Base-by-base conservation (phyloP, 2,329 filamentous ascomycete species). In the Fusarium sacchari region DNA sequence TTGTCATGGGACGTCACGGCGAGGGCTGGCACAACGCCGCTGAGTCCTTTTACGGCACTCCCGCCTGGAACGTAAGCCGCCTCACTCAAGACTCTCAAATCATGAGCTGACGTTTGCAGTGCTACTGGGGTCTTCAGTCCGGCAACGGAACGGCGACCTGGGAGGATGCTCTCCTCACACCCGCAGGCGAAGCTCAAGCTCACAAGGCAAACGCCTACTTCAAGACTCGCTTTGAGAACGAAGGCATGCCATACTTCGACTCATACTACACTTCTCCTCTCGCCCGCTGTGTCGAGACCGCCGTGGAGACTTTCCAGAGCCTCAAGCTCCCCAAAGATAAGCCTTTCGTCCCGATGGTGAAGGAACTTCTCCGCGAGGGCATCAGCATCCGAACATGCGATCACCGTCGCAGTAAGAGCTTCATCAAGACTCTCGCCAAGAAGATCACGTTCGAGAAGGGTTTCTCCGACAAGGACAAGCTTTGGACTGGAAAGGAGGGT, bases 301-400 rank as follows among this genome's bases (percentile, higher is more conserved):
- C 90, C 8, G 86, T 88, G 59, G 79, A 90, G 26, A 92, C 91
- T 4, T 94, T 92, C 77, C 78, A 79, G 4, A 84, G 82, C 17
- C 83, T 93, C 6, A 75, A 83, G 5, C 78, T 92, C 5, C 89
- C 90, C 2, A 78, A 79, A 13, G 79, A 83, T 7, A 79, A 79
- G 17, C 86, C 86, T 0, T 93, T 92, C 73, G 79, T 80, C 5
- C 91, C 91, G 0, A 82, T 84, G 3, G 82, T 93, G 69, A 93
- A 92, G 80, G 92, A 93, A 75, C 79, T 87, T 40, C 83, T 93
- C 72, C 86, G 92, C 36, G 92, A 94, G 80, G 88, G 88, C 5
- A 88, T 93, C 62, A 90, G 87, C 60, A 88, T 90, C 46, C 92
- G 93, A 78, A 93, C 91, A 0, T 94, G 92, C 78, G 90, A 94